phyloP scores from a whole-genome alignment of 2,329 filamentous ascomycete genomes.

The Emericellopsis atlantica region DNA sequence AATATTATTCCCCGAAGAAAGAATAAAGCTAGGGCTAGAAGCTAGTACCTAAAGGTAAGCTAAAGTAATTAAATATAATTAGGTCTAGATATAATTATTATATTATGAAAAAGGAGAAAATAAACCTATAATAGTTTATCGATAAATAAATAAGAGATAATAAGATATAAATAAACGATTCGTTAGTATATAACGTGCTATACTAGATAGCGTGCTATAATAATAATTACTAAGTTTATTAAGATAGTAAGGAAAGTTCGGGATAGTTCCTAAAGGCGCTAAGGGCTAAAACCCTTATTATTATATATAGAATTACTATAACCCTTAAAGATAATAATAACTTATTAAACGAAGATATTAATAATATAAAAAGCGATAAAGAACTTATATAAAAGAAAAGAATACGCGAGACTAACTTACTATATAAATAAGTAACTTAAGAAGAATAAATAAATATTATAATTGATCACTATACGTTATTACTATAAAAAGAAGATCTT shows the following conservation, averaged over 20 bases:
- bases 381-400: constrained; percentile 2
- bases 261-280: too few species aligned
- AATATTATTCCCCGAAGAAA: background rate
- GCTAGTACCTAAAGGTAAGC: too few species aligned
- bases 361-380: background rate
- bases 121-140: too few species aligned
- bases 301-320: too few species aligned
- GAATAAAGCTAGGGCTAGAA: background rate
- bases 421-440: background rate
- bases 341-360: too few species aligned
- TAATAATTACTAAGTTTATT: constrained; percentile 1
- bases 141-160: background rate
- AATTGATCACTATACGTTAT: background rate
- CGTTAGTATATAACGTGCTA: too few species aligned
- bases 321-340: too few species aligned
- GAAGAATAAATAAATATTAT: too few species aligned
- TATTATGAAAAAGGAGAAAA: too few species aligned
- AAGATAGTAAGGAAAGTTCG: background rate
- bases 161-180: too few species aligned
- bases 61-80: background rate
- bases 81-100: background rate
- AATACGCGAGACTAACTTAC: constrained; percentile 1
- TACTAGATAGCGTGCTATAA: too few species aligned
- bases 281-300: too few species aligned
- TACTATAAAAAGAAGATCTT: constrained; percentile 1